Evolutionary conservation across 148 eudicot genomes (phyloP), one percentile per base, ranked within the genome.

Genomic region (Silene uniflora): DNA sequence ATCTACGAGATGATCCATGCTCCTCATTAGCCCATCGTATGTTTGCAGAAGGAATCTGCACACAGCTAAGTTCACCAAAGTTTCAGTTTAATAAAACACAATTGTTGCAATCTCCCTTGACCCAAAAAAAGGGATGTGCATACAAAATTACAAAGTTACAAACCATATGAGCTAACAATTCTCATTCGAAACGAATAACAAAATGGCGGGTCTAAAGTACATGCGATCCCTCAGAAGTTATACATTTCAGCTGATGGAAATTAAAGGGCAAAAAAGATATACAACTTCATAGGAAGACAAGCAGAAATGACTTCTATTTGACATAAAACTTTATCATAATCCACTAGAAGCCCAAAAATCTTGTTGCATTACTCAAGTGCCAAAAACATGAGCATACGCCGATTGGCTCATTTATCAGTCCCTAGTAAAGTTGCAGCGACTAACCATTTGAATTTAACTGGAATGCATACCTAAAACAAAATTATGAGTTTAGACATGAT

Each of bases 21-120:
- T 89, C 96, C 79, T 88, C 88, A 73, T 88, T 88, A 24, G 84
- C 88, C 98, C 98, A 95, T 39, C 90, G 82, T 56, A 95, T 92
- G 69, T 92, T 93, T 63, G 84, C 91, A 5, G 85, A 74, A 62
- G 92, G 87, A 74, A 95, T 89, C 98, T n/a, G n/a, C n/a, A n/a
- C n/a, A n/a, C n/a, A n/a, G n/a, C n/a, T 95, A 85, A 52, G 44
- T 64, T 56, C 18, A 29, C 17, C n/a, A 3, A 39, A 72, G 44
- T 35, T 32, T 64, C 24, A 10, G 52, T 17, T 42, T 42, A 16
- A 42, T 67, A 23, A 64, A 46, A 69, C 4, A 47, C 49, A 22
- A 29, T 16, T n/a, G 0, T 6, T 39, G 44, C 42, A 27, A n/a
- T n/a, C n/a, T n/a, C n/a, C n/a, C n/a, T n/a, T n/a, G n/a, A n/a